Conservation (phyloP, 805 yeast species). For the Clavispora santaluciae region DNA sequence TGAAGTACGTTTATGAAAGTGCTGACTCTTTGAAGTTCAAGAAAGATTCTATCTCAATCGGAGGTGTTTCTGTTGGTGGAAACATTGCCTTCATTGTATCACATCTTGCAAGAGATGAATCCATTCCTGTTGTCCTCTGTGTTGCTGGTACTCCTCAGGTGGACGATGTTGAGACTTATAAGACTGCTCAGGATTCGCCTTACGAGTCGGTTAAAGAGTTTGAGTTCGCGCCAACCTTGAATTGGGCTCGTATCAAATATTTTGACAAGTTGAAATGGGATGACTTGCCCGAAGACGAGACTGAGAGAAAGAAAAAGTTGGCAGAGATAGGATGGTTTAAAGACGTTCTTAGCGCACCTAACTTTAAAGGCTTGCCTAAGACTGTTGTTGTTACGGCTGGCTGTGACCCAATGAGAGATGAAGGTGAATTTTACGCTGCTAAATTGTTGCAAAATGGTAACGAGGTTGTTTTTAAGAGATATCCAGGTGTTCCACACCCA, state of each 20-base stretch:
- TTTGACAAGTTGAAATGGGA: slow-evolving; percentile 26
- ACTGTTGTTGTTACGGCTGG: slow-evolving; percentile 28
- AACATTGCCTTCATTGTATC: slow-evolving; percentile 23
- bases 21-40: slow-evolving; percentile 16
- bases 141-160: slow-evolving; percentile 29
- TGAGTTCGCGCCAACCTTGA: slow-evolving; percentile 28
- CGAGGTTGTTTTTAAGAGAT: slow-evolving; percentile 21
- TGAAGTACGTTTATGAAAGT: slow-evolving; percentile 19
- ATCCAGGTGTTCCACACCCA: slow-evolving; percentile 30
- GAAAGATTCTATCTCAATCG: slow-evolving; percentile 19
- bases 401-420: slow-evolving; percentile 29
- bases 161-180: slow-evolving; percentile 21
- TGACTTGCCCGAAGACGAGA: slow-evolving; percentile 14
- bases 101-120: slow-evolving; percentile 22
- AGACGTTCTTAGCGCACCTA: slow-evolving; percentile 22
- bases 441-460: slow-evolving; percentile 19
- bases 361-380: slow-evolving; percentile 21
- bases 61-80: slow-evolving; percentile 23
- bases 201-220: slow-evolving; percentile 20
- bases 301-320: slow-evolving; percentile 10
- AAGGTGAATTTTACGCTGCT: slow-evolving; percentile 26
- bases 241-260: slow-evolving; percentile 26
- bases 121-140: slow-evolving; percentile 18
- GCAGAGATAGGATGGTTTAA: slow-evolving; percentile 26
- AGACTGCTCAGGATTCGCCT: slow-evolving; percentile 21